Evolutionary conservation across 129 eudicot species (phyloP).

Genomic region (Flaveria bidentis): DNA sequence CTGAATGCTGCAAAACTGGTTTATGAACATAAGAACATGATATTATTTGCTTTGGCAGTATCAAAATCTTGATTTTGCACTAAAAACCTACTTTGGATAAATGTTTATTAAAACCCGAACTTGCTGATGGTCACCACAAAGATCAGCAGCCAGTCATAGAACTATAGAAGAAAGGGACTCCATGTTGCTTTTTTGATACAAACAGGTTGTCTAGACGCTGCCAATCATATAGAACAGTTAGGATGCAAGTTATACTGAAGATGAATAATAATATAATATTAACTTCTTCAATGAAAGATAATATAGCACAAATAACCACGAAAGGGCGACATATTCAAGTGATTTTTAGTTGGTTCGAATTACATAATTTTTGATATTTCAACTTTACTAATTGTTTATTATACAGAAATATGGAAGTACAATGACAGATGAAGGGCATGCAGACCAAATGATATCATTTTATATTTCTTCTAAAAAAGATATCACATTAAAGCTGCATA

Average conservation of each 20-base stretch:
- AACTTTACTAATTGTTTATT: neutral
- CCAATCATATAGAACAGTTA: conserved; percentile 7
- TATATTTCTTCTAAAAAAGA: neutral
- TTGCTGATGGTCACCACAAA: conserved; percentile 20
- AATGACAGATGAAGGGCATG: neutral
- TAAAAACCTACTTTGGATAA: conserved; percentile 17
- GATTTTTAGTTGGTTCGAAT: neutral
- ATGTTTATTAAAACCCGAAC: conserved; percentile 28
- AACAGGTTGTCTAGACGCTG: conserved; percentile 26
- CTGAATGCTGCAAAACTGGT: conserved; percentile 20
- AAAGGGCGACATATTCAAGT: neutral
- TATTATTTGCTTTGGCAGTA: conserved; percentile 17
- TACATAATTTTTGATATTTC: neutral
- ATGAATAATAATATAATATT: neutral
- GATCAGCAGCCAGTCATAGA: conserved; percentile 6
- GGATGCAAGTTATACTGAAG: conserved; percentile 11
- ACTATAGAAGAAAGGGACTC: conserved; percentile 1
- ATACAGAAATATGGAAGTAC: neutral
- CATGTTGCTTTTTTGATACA: conserved; percentile 21
- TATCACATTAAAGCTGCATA: neutral
- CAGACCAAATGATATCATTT: neutral
- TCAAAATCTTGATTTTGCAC: conserved; percentile 35
- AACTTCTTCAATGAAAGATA: neutral
- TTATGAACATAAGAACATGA: conserved; percentile 24
- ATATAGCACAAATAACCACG: neutral